These are phyloP conservation scores for Claviceps sp. DNA, from an alignment of 2,329 filamentous ascomycete genomes.

Conservation along the genomic window DNA sequence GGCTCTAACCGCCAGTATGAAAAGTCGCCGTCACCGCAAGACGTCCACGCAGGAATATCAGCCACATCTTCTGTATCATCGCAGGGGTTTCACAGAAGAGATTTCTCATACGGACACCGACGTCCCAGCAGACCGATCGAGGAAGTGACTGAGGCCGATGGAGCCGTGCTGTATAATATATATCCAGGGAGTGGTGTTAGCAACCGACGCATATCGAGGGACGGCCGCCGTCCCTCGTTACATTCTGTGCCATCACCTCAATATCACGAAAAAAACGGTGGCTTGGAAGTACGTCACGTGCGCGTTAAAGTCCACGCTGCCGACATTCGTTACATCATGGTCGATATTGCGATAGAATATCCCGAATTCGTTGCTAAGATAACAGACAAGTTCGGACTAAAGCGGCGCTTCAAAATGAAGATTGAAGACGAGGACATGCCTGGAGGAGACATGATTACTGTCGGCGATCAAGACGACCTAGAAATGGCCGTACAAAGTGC, in stretches of 20 bases:
- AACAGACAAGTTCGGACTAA: constrained; percentile 72
- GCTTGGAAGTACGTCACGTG: constrained; percentile 65
- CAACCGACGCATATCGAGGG: constrained; percentile 24
- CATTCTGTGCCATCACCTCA: constrained; percentile 31
- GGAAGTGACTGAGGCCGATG: constrained; percentile 49
- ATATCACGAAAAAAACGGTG: constrained; percentile 71
- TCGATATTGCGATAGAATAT: constrained; percentile 60
- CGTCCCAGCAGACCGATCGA: constrained; percentile 18
- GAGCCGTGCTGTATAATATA: constrained; percentile 58
- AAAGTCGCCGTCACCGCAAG: constrained; percentile 35
- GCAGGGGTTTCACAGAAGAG: constrained; percentile 29
- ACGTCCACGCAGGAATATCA: constrained; percentile 20
- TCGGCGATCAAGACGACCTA: constrained; percentile 92
- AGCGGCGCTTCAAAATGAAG: constrained; percentile 75
- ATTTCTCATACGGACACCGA: constrained; percentile 16
- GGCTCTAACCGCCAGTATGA: constrained; percentile 41
- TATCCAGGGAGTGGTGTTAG: constrained; percentile 32
- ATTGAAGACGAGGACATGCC: constrained; percentile 65
- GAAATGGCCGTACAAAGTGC: constrained; percentile 70
- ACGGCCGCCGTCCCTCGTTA: constrained; percentile 15
- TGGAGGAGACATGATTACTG: constrained; percentile 84
- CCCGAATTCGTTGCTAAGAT: constrained; percentile 66
- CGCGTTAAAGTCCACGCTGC: constrained; percentile 85
- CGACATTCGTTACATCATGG: constrained; percentile 87
- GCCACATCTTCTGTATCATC: constrained; percentile 34